phyloP scores from a whole-genome alignment of 208 protist species.

The Jaenimonas drosophilae region DNA sequence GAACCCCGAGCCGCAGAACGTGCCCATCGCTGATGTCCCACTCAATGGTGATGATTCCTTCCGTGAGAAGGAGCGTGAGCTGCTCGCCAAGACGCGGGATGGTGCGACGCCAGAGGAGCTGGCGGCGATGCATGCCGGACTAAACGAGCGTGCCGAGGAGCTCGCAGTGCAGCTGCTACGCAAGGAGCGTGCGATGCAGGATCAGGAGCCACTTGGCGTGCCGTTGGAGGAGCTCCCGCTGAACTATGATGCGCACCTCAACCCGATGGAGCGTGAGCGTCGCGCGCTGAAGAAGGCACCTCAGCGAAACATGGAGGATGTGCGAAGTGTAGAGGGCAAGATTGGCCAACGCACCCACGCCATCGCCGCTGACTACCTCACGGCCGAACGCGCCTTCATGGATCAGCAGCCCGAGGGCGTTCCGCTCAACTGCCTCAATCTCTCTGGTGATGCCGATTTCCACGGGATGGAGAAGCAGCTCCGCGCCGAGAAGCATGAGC shows the following conservation, averaged over 20 bases:
- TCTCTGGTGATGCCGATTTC: slow-evolving; percentile 59
- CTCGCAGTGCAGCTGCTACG: slow-evolving; percentile 49
- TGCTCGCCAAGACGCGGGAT: slow-evolving; percentile 45
- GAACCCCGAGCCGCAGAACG: slow-evolving; percentile 46
- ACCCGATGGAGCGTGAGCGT: slow-evolving; percentile 52
- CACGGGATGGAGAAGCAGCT: slow-evolving; percentile 51
- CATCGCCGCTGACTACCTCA: slow-evolving; percentile 49
- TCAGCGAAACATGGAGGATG: slow-evolving; percentile 35
- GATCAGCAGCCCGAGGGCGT: slow-evolving; percentile 49
- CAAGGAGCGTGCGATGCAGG: slow-evolving; percentile 55
- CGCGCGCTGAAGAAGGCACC: slow-evolving; percentile 63
- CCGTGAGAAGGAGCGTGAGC: slow-evolving; percentile 57
- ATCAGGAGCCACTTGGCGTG: slow-evolving; percentile 63
- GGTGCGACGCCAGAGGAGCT: slow-evolving; percentile 45
- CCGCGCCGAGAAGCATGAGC: slow-evolving; percentile 11
- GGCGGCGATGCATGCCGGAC: slow-evolving; percentile 43
- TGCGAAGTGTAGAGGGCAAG: slow-evolving; percentile 41
- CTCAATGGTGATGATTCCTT: slow-evolving; percentile 67
- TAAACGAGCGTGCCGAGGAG: slow-evolving; percentile 52
- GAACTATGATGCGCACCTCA: slow-evolving; percentile 54
- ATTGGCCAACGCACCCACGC: slow-evolving; percentile 61
- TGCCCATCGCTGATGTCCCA: slow-evolving; percentile 46
- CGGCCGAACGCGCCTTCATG: slow-evolving; percentile 47
- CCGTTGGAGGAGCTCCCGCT: slow-evolving; percentile 53
- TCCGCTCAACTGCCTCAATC: slow-evolving; percentile 27